phyloP scores from a whole-genome alignment of 179 eudicot species.

The Gypsophila paniculata region DNA sequence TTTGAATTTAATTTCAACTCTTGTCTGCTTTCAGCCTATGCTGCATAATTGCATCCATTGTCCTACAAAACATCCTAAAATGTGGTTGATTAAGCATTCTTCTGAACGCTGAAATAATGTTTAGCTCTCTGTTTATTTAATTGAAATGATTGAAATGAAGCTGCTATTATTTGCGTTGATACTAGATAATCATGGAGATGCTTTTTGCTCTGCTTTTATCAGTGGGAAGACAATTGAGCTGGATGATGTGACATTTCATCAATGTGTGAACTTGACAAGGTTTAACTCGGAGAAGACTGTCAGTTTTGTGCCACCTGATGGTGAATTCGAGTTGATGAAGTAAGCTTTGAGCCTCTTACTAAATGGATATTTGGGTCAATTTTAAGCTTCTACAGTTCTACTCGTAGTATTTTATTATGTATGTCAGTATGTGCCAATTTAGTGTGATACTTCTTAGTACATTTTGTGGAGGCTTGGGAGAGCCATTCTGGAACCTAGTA shows the following conservation, averaged over 20 bases:
- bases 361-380: neutral
- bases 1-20: neutral
- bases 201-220: conserved; percentile 6
- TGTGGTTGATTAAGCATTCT: conserved; percentile 8
- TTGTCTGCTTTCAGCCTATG: neutral
- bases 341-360: conserved; percentile 34
- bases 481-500: no score
- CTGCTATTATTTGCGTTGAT: conserved; percentile 8
- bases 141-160: neutral
- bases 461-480: neutral
- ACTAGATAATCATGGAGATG: neutral
- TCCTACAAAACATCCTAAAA: neutral
- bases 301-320: conserved; percentile 99
- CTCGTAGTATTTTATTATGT: neutral
- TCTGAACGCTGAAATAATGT: neutral
- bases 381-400: neutral
- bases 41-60: neutral
- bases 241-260: conserved; percentile 98
- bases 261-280: conserved; percentile 95
- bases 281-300: conserved; percentile 98
- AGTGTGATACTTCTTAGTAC: neutral
- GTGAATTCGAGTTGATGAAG: conserved; percentile 99
- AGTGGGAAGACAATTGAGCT: conserved; percentile 67
- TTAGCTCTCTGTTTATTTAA: neutral
- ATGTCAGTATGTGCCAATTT: neutral